Conservation (phyloP, 352 stramenopile species). For the Nothophytophthora sp. region DNA sequence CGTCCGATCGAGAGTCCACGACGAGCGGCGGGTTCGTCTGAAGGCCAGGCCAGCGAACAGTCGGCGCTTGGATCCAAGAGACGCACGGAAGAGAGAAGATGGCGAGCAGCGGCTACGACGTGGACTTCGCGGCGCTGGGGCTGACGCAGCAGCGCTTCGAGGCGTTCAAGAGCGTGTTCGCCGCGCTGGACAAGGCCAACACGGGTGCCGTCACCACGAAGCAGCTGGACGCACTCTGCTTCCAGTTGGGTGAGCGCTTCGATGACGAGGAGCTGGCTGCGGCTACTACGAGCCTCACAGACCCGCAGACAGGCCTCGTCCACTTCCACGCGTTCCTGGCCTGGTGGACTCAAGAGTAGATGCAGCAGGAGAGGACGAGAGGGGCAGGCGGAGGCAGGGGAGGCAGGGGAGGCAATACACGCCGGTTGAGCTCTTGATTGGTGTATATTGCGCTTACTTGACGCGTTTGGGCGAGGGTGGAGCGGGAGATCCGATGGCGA, state of each 20-base stretch:
- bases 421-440: neutral
- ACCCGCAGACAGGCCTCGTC: constrained; percentile 56
- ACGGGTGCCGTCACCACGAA: constrained; percentile 51
- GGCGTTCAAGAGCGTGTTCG: constrained; percentile 61
- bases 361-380: no score
- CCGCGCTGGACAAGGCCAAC: constrained; percentile 45
- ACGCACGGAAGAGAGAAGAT: no score
- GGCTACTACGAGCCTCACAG: constrained; percentile 45
- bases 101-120: constrained; percentile 34
- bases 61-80: constrained; percentile 3
- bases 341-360: constrained; percentile 64
- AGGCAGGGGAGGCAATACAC: no score
- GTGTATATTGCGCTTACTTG: constrained; percentile 14
- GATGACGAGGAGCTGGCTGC: constrained; percentile 58
- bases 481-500: constrained; percentile 18
- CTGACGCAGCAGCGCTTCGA: constrained; percentile 53
- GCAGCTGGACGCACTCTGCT: constrained; percentile 62
- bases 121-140: constrained; percentile 51
- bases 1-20: neutral
- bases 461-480: neutral
- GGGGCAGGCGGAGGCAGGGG: no score
- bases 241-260: constrained; percentile 55
- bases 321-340: constrained; percentile 63
- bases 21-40: neutral
- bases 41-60: no score